A percentile compares a stretch with the other conserved stretches of the same genome.
These are phyloP conservation scores for Euphrasia arctica DNA, from an alignment of 305 asterid genomes.

Conservation along the genomic window DNA sequence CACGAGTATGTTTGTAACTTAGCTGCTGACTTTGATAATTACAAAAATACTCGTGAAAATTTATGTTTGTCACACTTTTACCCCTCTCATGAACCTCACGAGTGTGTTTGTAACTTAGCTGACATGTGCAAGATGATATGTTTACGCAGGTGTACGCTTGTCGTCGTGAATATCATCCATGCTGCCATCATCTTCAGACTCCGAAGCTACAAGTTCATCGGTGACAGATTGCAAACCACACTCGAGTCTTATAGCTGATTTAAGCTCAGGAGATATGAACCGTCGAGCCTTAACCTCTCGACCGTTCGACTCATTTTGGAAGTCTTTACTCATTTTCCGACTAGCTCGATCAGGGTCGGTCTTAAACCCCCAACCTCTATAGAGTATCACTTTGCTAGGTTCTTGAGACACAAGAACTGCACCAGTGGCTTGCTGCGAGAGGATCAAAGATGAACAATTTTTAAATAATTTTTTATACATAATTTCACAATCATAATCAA, in stretches of 20 bases:
- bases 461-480: neutral
- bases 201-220: neutral
- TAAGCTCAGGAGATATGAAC: conserved; percentile 65
- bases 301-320: conserved; percentile 15
- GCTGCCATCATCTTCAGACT: neutral
- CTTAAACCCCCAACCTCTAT: conserved; percentile 81
- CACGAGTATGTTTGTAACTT: neutral
- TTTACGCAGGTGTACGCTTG: neutral
- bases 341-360: conserved; percentile 30
- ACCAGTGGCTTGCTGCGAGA: conserved; percentile 86
- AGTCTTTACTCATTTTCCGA: conserved; percentile 21
- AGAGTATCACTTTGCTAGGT: conserved; percentile 91
- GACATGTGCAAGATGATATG: neutral
- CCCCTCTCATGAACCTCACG: neutral
- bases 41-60: neutral
- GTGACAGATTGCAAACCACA: conserved; percentile 45
- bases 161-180: neutral
- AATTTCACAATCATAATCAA: conserved; percentile 10
- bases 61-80: neutral
- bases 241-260: conserved; percentile 76
- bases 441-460: conserved; percentile 17
- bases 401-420: conserved; percentile 87
- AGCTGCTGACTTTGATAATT: neutral
- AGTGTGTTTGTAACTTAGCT: neutral
- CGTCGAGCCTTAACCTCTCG: conserved; percentile 30